Conservation (phyloP, 2,329 filamentous ascomycete species). For the Davidsoniella neocaledoniae region DNA sequence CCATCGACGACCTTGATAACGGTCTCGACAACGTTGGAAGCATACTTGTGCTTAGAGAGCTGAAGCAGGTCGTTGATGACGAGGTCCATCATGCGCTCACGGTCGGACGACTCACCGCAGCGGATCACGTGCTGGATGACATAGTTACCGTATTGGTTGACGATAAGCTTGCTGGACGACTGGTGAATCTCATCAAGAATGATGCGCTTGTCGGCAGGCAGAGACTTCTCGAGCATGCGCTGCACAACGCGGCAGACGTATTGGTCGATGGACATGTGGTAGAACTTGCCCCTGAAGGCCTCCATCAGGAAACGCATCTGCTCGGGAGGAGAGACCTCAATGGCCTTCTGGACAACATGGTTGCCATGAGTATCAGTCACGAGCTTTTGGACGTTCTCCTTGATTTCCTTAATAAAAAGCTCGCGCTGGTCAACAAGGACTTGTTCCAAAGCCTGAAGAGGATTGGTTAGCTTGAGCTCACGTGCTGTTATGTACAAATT, state of each 20-base stretch:
- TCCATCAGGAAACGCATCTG: constrained; percentile 77
- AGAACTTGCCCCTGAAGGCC: constrained; percentile 60
- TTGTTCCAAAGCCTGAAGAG: constrained; percentile 60
- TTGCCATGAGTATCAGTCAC: constrained; percentile 86
- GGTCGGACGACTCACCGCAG: constrained; percentile 57
- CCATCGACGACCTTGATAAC: constrained; percentile 45
- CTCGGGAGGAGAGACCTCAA: constrained; percentile 60
- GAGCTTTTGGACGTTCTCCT: constrained; percentile 56
- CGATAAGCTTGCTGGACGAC: constrained; percentile 55
- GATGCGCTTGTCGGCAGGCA: constrained; percentile 48
- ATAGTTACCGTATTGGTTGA: constrained; percentile 89
- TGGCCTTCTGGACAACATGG: constrained; percentile 89
- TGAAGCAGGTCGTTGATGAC: constrained; percentile 55
- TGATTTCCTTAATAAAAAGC: constrained; percentile 66
- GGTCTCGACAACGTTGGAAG: constrained; percentile 93
- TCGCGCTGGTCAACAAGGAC: constrained; percentile 85
- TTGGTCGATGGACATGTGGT: constrained; percentile 55
- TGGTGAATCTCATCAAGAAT: constrained; percentile 67
- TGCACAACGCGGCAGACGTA: constrained; percentile 92
- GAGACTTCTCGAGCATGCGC: constrained; percentile 71
- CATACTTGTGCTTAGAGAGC: constrained; percentile 88
- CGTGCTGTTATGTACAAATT: neutral
- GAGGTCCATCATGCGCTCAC: constrained; percentile 52
- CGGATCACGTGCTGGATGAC: constrained; percentile 85
- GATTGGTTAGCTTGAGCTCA: too few relatives aligned